Conservation (phyloP, 805 yeast genomes). For the Kazachstania bromeliacearum region DNA sequence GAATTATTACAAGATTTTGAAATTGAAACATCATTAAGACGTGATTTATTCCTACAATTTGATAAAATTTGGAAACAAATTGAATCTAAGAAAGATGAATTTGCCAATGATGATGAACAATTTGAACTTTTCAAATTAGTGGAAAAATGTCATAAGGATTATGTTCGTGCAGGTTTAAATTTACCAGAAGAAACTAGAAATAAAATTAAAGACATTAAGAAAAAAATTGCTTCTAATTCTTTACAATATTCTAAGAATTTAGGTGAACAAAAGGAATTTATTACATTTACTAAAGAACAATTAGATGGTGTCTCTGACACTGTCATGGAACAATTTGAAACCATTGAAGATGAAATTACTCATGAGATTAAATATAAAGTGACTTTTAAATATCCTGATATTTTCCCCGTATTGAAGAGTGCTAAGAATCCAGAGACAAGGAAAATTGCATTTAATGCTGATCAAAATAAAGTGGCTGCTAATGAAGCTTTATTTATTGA, state of each 20-base stretch:
- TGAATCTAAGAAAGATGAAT: slow-evolving; percentile 18
- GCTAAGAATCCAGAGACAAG: slow-evolving; percentile 59
- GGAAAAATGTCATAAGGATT: slow-evolving; percentile 47
- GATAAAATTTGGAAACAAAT: slow-evolving; percentile 40
- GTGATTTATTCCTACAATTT: slow-evolving; percentile 54
- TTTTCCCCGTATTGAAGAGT: slow-evolving; percentile 66
- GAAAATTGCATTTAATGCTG: slow-evolving; percentile 53
- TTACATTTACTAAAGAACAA: slow-evolving; percentile 53
- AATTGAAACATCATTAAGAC: slow-evolving; percentile 58
- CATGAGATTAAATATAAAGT: slow-evolving; percentile 44
- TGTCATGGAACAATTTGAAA: slow-evolving; percentile 48
- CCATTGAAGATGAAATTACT: slow-evolving; percentile 29
- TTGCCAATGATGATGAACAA: slow-evolving; percentile 20
- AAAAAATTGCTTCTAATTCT: slow-evolving; percentile 47
- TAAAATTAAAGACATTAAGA: slow-evolving; percentile 47
- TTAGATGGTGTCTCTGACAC: slow-evolving; percentile 66
- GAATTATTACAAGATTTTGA: slow-evolving; percentile 44
- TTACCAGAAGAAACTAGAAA: slow-evolving; percentile 47
- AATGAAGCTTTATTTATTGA: slow-evolving; percentile 53
- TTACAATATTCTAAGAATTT: slow-evolving; percentile 53
- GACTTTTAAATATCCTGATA: slow-evolving; percentile 75
- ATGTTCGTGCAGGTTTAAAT: slow-evolving; percentile 60
- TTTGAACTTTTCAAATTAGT: slow-evolving; percentile 50
- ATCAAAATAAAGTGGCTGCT: slow-evolving; percentile 56
- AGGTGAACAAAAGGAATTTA: slow-evolving; percentile 59